Base-by-base conservation (phyloP, 345 rosid genomes). In the Citrus cavaleriei region DNA sequence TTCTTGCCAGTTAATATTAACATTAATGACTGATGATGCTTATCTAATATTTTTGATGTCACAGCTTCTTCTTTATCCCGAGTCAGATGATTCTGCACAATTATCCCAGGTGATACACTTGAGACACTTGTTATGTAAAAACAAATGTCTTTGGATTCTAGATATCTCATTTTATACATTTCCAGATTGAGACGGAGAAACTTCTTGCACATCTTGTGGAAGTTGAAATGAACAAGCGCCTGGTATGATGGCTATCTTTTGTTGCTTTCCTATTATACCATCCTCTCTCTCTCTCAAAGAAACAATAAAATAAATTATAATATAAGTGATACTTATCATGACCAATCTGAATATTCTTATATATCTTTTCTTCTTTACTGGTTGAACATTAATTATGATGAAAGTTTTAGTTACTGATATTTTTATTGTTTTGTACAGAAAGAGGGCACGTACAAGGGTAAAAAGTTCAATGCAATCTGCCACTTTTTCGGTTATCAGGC, bases 21-120 rank as follows among this genome's bases (percentile, higher is more conserved):
- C 49, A 35, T 71, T 74, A 58, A 30, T 32, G 54, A 34, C 58
- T 77, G 32, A 46, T 61, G 55, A 30, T 40, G 62, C 55, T 61
- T 27, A 35, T 78, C 70, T 78, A 70, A 84, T 57, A 51, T 81
- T 6, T 85, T 84, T 74, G 61, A 78, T 91, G 71, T 66, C 75
- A 16, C 93, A 96, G 99, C 86, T 96, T 82, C 97, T 96, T 68
- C 98, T 96, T 72, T 81, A 77, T 73, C 98, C 98, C 13, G 99
- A 94, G 83, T 96, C 99, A 76, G 99, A 96, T 87, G 98, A 96
- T 86, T 94, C 99, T 79, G 99, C 99, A n/a, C 99, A 94, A 88
- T 78, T 96, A 81, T 96, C 99, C 78, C 99, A 96, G 95, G 99
- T 96, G 85, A 79, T 49, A 78, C 54, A 74, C 75, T 75, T 77